phyloP scores from a whole-genome alignment of 768 basidiomycete species.

The Harrya chromipes region DNA sequence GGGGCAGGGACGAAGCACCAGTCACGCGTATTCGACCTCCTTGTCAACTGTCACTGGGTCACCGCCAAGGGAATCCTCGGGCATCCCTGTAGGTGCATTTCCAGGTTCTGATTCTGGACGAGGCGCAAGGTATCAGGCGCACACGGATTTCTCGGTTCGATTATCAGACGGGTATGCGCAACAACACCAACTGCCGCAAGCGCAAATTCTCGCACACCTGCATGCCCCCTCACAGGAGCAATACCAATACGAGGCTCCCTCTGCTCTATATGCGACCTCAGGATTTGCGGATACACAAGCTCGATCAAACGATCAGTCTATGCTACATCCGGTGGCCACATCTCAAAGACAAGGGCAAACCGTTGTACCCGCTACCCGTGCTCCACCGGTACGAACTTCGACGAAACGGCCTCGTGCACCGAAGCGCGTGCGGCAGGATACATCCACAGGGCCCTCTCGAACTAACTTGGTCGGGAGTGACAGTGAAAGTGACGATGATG shows the following conservation, averaged over 20 bases:
- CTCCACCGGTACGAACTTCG: slow-evolving; percentile 8
- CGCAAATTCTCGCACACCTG: background rate
- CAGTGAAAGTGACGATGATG: slow-evolving; percentile 32
- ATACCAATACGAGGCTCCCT: slow-evolving; percentile 2
- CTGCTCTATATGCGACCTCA: slow-evolving; percentile 1
- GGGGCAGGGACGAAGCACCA: background rate
- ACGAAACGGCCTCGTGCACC: slow-evolving; percentile 20
- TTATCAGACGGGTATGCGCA: slow-evolving; percentile 2
- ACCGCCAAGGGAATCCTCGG: slow-evolving; percentile 2
- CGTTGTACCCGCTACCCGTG: background rate
- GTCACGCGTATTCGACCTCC: slow-evolving; percentile 24
- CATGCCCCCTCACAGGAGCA: slow-evolving; percentile 8
- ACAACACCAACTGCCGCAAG: slow-evolving; percentile 10
- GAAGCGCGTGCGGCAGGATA: slow-evolving; percentile 19
- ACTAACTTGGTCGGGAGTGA: slow-evolving; percentile 21
- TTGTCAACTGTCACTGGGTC: slow-evolving; percentile 25
- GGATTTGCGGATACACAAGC: background rate
- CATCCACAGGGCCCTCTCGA: background rate
- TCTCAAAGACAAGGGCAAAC: slow-evolving; percentile 1
- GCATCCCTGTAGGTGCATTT: background rate
- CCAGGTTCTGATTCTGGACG: background rate
- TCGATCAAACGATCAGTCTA: background rate
- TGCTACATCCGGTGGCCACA: background rate
- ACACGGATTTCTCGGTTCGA: slow-evolving; percentile 2
- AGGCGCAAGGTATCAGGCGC: background rate